phyloP scores from a whole-genome alignment of 345 rosid genomes.

The Acer campestre region DNA sequence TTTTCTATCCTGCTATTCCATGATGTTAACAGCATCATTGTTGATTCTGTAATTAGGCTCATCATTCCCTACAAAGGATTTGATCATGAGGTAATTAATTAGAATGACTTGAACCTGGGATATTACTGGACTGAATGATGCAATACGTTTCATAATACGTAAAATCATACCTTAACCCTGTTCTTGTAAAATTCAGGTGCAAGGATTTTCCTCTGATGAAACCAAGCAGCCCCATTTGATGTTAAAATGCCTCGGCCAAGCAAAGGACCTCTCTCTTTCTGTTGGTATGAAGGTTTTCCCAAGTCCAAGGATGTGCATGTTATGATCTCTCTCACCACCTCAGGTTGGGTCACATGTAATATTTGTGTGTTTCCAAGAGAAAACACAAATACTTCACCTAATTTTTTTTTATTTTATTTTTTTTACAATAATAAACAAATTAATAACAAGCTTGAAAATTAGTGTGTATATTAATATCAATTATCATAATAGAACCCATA shows the following conservation, averaged over 20 bases:
- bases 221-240: conserved; percentile 49
- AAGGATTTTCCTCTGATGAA: conserved; percentile 49
- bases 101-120: background rate
- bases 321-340: conserved; percentile 40
- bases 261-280: conserved; percentile 44
- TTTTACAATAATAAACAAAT: too few species aligned
- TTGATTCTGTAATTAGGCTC: conserved; percentile 34
- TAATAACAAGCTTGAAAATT: too few species aligned
- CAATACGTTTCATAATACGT: too few species aligned
- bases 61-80: conserved; percentile 35
- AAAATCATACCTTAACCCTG: conserved; percentile 42
- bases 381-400: conserved; percentile 39
- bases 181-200: conserved; percentile 52
- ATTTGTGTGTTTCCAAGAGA: conserved; percentile 45
- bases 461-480: too few species aligned
- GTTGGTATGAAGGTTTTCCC: conserved; percentile 53
- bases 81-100: background rate
- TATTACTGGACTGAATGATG: too few species aligned
- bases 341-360: conserved; percentile 32
- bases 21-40: conserved; percentile 24
- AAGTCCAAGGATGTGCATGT: conserved; percentile 46
- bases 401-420: too few species aligned
- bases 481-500: too few species aligned
- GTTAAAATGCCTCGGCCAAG: conserved; percentile 58
- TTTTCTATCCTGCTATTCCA: conserved; percentile 38